phyloP scores from a whole-genome alignment of 2,329 filamentous ascomycete species.

The Harringtonia lauricola region DNA sequence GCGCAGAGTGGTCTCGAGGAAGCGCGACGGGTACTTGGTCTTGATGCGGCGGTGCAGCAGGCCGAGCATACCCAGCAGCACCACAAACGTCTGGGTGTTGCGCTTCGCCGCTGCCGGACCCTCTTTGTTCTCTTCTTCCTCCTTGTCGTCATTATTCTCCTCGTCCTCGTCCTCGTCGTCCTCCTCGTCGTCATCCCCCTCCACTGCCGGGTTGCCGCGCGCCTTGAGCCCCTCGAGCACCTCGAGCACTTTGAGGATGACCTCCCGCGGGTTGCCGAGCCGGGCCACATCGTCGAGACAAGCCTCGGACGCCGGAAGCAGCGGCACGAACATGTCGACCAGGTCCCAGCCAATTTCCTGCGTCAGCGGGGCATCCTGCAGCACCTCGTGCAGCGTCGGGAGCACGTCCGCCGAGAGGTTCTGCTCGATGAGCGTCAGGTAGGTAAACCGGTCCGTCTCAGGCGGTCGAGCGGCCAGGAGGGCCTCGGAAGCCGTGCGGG shows the following conservation, averaged over 20 bases:
- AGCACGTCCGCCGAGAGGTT: conserved; percentile 57
- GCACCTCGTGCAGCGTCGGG: conserved; percentile 51
- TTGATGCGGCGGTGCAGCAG: conserved; percentile 65
- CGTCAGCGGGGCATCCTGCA: conserved; percentile 53
- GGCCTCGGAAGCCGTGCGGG: conserved; percentile 30
- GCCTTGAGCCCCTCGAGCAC: conserved; percentile 48
- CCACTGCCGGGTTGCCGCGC: conserved; percentile 26
- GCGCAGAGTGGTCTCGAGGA: conserved; percentile 65
- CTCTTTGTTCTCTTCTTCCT: conserved; percentile 3
- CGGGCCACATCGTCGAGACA: conserved; percentile 66
- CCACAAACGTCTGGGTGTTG: conserved; percentile 8
- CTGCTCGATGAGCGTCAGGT: conserved; percentile 67
- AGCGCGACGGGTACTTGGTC: conserved; percentile 67
- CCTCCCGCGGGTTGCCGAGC: conserved; percentile 70
- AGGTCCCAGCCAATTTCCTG: conserved; percentile 77
- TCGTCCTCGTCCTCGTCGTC: conserved; percentile 19
- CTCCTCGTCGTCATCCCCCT: conserved; percentile 15
- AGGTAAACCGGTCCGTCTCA: conserved; percentile 58
- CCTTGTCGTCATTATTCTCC: conserved; percentile 11
- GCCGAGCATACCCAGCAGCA: conserved; percentile 57
- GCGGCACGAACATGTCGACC: conserved; percentile 59
- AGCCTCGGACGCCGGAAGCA: conserved; percentile 55
- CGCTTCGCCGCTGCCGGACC: conserved; percentile 12
- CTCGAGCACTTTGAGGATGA: conserved; percentile 71
- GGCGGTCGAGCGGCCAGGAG: conserved; percentile 39